Base-by-base conservation (phyloP, 2,329 filamentous ascomycete species). In the Elsinoe perseae region DNA sequence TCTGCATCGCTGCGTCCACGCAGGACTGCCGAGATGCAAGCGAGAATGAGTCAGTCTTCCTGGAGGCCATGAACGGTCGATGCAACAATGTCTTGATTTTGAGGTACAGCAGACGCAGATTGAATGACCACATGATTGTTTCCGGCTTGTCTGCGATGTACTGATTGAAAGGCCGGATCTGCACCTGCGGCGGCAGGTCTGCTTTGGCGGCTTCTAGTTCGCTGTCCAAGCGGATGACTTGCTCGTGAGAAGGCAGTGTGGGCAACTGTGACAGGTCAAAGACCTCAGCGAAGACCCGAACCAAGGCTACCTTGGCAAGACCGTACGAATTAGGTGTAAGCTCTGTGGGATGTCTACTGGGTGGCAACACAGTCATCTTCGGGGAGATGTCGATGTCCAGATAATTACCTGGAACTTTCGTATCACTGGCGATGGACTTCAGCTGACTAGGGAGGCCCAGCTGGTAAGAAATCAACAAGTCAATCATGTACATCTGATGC, bases 51-150 rank as follows among this genome's bases (percentile, higher is more conserved):
- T 68, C 48, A 4, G 55, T 38, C 8, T 23, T 44, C 9, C 34
- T 50, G 6, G 50, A 25, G 40, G 65, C 66, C 60, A 82, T 72
- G 60, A 76, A 80, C 25, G 73, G 74, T 14, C 79, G 72, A 62
- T 82, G 79, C n/a, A 83, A 64, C 1, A 80, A 74, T 28, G 77
- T 73, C 50, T 74, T 73, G 7, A 75, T 69, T 61, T 79, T 79
- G 44, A 76, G 73, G 61, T 77, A 78, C 4, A 79, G 66, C 3
- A 81, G 64, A 16, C 80, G 73, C 20, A 82, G 64, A 38, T 75
- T 78, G 59, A 79, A 73, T 4, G 77, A 72, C 21, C 73, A 71
- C 68, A 81, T 77, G 28, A 82, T 73, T 7, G 78, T 61, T n/a
- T 75, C 70, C 1, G 77, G 69, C 1, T 75, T 65, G 50, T 81